Evolutionary conservation across 192 early-diverging fungal genomes (phyloP).

Genomic region (Backusella sp.): DNA sequence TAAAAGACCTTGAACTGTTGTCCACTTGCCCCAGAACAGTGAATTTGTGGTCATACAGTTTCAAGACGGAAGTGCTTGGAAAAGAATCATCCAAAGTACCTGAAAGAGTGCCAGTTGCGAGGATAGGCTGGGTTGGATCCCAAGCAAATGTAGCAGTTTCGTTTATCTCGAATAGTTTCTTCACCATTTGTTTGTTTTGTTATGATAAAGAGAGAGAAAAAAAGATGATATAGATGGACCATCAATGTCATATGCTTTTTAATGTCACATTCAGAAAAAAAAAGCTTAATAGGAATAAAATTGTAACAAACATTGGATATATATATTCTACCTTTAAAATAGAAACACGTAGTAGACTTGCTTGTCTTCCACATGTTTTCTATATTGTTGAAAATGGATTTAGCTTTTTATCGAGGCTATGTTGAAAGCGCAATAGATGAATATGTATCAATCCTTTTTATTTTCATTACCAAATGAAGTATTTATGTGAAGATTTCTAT

Average conservation of each 20-base stretch:
- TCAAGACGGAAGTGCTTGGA: constrained; percentile 81
- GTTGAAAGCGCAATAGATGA: neutral
- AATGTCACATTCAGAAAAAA: neutral
- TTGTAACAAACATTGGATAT: neutral
- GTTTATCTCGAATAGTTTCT: constrained; percentile 58
- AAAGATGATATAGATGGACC: neutral
- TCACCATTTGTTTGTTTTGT: constrained; percentile 20
- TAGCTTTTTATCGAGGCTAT: too few relatives aligned
- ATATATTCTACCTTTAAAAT: neutral
- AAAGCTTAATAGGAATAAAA: neutral
- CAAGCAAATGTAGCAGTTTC: constrained; percentile 89
- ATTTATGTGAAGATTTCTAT: neutral
- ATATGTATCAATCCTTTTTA: neutral
- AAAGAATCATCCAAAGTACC: constrained; percentile 96
- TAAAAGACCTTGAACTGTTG: constrained; percentile 51
- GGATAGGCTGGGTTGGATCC: constrained; percentile 68
- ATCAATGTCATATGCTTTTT: neutral
- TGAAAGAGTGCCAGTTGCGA: constrained; percentile 91
- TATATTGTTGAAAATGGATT: neutral
- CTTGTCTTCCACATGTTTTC: neutral
- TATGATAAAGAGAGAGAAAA: neutral
- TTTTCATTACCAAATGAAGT: neutral
- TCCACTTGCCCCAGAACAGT: constrained; percentile 40
- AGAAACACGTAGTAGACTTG: neutral
- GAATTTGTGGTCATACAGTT: constrained; percentile 67